Base-by-base conservation (phyloP, 2,329 filamentous ascomycete genomes). In the Alternaria sp. region DNA sequence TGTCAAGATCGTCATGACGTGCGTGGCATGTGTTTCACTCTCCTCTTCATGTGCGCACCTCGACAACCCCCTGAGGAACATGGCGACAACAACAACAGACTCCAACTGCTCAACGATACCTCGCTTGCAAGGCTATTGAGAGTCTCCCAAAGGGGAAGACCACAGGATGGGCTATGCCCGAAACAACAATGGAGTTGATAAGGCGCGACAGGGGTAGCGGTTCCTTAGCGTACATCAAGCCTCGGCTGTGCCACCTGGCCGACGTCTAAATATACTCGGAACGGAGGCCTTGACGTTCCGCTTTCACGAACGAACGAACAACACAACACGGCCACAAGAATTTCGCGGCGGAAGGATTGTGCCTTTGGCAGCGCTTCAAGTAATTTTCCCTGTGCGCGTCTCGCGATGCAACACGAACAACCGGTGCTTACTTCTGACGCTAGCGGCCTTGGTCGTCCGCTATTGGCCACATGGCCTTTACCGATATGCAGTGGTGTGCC, bases 161-260 rank as follows among this genome's bases (percentile, higher is more conserved):
- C 28, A 52, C 46, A 54, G 47, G 19, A 10, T 36, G n/a, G 25
- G 21, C 54, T 58, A 56, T 43, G 19, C 62, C 57, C 9, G 40
- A 65, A 61, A 30, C 57, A 51, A 32, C 43, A 28, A 50, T 56
- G 50, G 57, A 61, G 50, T 43, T 59, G 65, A 67, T 63, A 65
- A 63, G 59, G 62, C 59, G 54, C 15, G 23, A 21, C 57, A 62
- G 54, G 65, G 62, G 52, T 61, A 19, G 10, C 19, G 26, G 52
- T 51, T 47, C 26, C 45, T 44, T 43, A 51, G 56, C 46, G 40
- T n/a, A 28, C 54, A 2, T 25, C 17, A 56, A 43, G 40, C 36
- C 54, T 50, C 10, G 44, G 25, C 50, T 46, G 52, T 50, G 47
- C 25, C 57, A 45, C 6, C 32, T 43, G 44, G 54, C 40, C 4